phyloP scores from a whole-genome alignment of 2,329 filamentous ascomycete genomes.

The Purpureocillium takamizusanense region DNA sequence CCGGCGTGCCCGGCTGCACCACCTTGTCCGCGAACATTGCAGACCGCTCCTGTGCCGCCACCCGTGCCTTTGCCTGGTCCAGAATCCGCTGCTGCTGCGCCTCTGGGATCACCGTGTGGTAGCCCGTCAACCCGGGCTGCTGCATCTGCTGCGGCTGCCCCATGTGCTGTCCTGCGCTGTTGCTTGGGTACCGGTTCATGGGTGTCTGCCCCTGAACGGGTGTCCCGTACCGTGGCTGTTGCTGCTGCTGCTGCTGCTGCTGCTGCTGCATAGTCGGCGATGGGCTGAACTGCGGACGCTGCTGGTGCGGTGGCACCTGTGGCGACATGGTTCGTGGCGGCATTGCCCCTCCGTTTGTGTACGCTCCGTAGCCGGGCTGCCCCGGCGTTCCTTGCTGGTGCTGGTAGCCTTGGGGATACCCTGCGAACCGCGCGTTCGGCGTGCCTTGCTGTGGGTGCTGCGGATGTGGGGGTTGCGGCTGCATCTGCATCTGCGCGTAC shows the following conservation, averaged over 20 bases:
- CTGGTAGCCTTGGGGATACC: constrained; percentile 26
- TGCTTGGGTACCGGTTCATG: constrained; percentile 24
- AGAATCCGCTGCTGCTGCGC: constrained; percentile 40
- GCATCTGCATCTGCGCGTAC: constrained; percentile 26
- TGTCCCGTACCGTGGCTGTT: constrained; percentile 20
- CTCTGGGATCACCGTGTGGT: constrained; percentile 40
- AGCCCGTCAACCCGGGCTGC: constrained; percentile 32
- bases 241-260: constrained; percentile 12
- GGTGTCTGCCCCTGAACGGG: constrained; percentile 19
- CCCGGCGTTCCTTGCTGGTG: constrained; percentile 26
- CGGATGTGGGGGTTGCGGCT: constrained; percentile 1
- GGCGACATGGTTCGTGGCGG: constrained; percentile 35
- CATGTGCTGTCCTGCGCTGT: constrained; percentile 15
- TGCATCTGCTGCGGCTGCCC: constrained; percentile 14
- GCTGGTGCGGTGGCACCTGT: constrained; percentile 27
- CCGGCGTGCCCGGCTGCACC: constrained; percentile 35
- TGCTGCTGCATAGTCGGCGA: constrained; percentile 26
- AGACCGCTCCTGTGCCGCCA: constrained; percentile 33
- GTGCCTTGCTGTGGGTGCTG: constrained; percentile 24
- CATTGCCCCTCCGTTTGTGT: constrained; percentile 34
- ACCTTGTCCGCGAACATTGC: constrained; percentile 31
- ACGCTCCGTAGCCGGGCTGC: constrained; percentile 25
- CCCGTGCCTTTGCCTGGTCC: constrained; percentile 40
- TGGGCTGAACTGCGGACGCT: constrained; percentile 27
- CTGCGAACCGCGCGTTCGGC: constrained; percentile 31